Evolutionary conservation across 768 basidiomycete species (phyloP), one percentile per base, ranked within the genome.

Genomic region (Russula emetica): DNA sequence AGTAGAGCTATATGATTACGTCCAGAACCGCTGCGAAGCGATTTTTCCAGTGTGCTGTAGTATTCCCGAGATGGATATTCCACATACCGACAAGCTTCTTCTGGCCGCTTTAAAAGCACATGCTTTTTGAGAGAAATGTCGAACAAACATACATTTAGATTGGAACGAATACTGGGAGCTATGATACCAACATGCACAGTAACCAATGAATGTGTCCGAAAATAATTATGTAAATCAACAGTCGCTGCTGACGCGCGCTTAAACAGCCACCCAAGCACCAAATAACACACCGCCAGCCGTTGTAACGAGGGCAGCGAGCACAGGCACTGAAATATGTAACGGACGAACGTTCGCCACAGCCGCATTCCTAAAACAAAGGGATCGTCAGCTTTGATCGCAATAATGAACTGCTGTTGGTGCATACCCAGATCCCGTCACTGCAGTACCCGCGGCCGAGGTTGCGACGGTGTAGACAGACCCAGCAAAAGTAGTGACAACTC

Each of bases 401-500:
- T 26, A 32, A 24, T 34, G 1, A 3, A 8, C 14, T 18, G 5
- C 11, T 3, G n/a, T n/a, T 14, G n/a, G 7, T 20, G 2, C 55
- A n/a, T 52, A 58, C 64, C 42, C 47, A 1, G 64, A n/a, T 34
- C 32, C 34, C 0, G 51, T 49, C 34, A 13, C 55, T 5, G 49
- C 50, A 14, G 34, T 67, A 9, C 32, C 45, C 11, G 56, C 66
- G 4, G 54, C 55, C 14, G 26, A 22, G 0, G 67, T 68, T 14
- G 66, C 68, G 3, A 61, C 66, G 7, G 68, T 69, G 44, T 67
- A 67, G 24, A 64, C 62, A 1, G 61, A 64, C 13, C 67, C 67
- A 22, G 56, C 67, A 16, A 69, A 69, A 30, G 51, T 67, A 16
- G 67, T 69, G 32, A 58, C 52, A 16, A 38, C 32, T 34, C 67